Evolutionary conservation across 805 yeast species (phyloP).

Genomic region (Blastobotrys attinorum): DNA sequence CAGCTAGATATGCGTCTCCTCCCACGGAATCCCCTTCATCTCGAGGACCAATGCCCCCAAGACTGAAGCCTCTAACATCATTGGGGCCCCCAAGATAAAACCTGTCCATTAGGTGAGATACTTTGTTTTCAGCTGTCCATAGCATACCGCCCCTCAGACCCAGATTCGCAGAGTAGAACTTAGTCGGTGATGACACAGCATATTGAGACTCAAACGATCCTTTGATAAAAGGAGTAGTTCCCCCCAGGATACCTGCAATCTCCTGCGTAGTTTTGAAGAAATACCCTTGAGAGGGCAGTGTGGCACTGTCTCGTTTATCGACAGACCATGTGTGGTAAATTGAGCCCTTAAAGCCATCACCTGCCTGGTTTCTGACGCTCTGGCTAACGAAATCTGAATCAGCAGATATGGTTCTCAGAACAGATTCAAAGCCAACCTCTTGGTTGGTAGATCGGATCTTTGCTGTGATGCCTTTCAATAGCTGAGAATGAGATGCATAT

Average conservation of each 20-base stretch:
- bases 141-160: conserved; percentile 47
- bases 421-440: conserved; percentile 52
- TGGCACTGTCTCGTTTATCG: conserved; percentile 38
- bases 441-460: conserved; percentile 30
- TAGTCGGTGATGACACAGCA: conserved; percentile 26
- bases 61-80: conserved; percentile 61
- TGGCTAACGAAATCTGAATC: conserved; percentile 41
- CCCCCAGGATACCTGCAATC: conserved; percentile 31
- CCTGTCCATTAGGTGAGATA: conserved; percentile 64
- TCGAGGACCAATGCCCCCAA: conserved; percentile 60
- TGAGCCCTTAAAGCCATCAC: conserved; percentile 53
- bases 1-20: conserved; percentile 52
- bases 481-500: conserved; percentile 50
- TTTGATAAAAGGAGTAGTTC: conserved; percentile 25
- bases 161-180: conserved; percentile 4
- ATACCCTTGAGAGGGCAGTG: conserved; percentile 42
- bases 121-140: conserved; percentile 29
- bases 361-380: conserved; percentile 49
- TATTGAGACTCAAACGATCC: conserved; percentile 29
- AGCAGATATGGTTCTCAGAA: conserved; percentile 48
- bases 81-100: conserved; percentile 78
- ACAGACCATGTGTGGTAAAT: conserved; percentile 36
- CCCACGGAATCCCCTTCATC: conserved; percentile 53
- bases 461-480: conserved; percentile 36
- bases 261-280: conserved; percentile 38